phyloP scores from a whole-genome alignment of 495 filamentous ascomycete species.

The Podospora pseudocomata region DNA sequence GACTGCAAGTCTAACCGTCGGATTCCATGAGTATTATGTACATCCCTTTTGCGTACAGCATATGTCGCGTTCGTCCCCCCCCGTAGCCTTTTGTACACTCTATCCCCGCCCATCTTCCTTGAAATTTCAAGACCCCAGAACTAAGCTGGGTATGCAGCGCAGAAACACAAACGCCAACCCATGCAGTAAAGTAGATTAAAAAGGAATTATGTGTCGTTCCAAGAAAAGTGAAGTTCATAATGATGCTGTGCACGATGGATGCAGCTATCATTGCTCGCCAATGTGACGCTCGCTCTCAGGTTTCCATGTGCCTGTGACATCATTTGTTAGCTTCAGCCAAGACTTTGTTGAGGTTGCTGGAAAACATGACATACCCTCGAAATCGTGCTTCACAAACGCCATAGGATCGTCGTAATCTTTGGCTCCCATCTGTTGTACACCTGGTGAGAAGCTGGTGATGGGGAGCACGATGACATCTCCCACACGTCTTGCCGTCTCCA shows the following conservation, averaged over 20 bases:
- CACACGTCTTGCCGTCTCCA: conserved; percentile 75
- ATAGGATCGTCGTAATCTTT: conserved; percentile 87
- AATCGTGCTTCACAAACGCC: conserved; percentile 97
- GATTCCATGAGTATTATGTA: conserved; percentile 1
- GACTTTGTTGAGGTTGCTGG: neutral
- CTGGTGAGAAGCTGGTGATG: conserved; percentile 96
- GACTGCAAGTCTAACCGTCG: neutral
- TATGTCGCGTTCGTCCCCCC: neutral
- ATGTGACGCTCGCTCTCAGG: conserved; percentile 64
- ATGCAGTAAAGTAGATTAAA: conserved; percentile 20
- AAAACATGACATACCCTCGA: conserved; percentile 64
- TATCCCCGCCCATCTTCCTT: neutral
- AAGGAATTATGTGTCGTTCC: conserved; percentile 15
- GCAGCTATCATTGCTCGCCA: conserved; percentile 35
- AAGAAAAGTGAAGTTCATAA: conserved; percentile 13
- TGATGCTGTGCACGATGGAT: conserved; percentile 6
- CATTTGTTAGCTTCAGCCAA: neutral
- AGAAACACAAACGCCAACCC: conserved; percentile 19
- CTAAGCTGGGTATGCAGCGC: conserved; percentile 10
- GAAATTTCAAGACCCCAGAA: conserved; percentile 9
- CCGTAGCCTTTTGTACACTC: neutral
- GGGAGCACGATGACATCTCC: conserved; percentile 92
- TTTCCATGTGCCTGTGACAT: conserved; percentile 70
- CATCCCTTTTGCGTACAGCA: neutral
- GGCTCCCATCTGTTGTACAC: conserved; percentile 91